Evolutionary conservation across 2,329 filamentous ascomycete species (phyloP).

Genomic region (Ascochyta fabae): DNA sequence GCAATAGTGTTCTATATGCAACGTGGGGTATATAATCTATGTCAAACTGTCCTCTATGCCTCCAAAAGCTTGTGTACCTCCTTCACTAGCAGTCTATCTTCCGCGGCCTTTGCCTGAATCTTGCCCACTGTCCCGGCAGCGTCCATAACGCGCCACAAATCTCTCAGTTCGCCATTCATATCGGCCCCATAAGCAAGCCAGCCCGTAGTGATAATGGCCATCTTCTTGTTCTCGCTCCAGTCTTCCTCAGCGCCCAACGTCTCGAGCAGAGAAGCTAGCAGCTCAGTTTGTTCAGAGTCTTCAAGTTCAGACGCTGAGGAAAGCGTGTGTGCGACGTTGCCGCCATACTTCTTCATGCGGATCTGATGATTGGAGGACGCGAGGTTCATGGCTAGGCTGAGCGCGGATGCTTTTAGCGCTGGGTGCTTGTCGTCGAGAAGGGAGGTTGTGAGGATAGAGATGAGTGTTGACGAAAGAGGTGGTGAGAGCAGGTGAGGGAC

Average conservation of each 20-base stretch:
- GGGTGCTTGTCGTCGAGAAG: constrained; percentile 78
- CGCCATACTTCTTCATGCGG: constrained; percentile 61
- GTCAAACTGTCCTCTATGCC: constrained; percentile 12
- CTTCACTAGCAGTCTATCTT: constrained; percentile 43
- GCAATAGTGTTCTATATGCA: constrained; percentile 1
- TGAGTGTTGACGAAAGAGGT: constrained; percentile 58
- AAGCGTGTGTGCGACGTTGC: constrained; percentile 22
- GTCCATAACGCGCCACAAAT: constrained; percentile 80
- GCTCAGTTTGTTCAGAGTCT: constrained; percentile 77
- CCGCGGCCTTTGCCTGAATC: constrained; percentile 29
- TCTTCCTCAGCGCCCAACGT: constrained; percentile 62
- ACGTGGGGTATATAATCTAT: constrained; percentile 11
- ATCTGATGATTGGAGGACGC: constrained; percentile 72
- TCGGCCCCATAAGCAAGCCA: constrained; percentile 75
- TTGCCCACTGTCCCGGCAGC: constrained; percentile 66
- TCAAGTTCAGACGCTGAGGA: constrained; percentile 55
- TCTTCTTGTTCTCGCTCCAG: constrained; percentile 73
- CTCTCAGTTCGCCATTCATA: constrained; percentile 75
- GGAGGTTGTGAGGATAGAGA: constrained; percentile 77
- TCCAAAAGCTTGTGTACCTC: constrained; percentile 45
- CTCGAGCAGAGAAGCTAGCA: constrained; percentile 81
- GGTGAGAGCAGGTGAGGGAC: constrained; percentile 65
- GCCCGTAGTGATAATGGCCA: constrained; percentile 77
- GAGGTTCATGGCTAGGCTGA: constrained; percentile 84
- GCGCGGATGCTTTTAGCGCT: constrained; percentile 79